A percentile compares a stretch with the other conserved stretches of the same genome.
These are phyloP conservation scores for Carallia brachiata DNA, from an alignment of 345 rosid species.

Conservation along the genomic window DNA sequence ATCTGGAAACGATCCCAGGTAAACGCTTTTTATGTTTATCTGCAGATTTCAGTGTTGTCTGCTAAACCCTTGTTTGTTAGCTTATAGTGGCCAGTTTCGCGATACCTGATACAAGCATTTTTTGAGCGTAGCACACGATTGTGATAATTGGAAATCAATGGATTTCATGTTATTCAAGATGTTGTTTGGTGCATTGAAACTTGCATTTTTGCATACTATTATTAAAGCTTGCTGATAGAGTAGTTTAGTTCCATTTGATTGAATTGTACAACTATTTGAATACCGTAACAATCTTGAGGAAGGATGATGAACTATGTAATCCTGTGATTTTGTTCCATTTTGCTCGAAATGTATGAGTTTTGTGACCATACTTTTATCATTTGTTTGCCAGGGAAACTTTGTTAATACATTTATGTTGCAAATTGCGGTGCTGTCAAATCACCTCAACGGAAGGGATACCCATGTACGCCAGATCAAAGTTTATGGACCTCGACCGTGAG, in stretches of 20 bases:
- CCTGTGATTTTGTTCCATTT: too few species aligned
- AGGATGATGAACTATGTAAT: too few species aligned
- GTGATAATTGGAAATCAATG: too few species aligned
- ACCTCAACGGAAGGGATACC: conserved; percentile 84
- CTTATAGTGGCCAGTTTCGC: background rate
- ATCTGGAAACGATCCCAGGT: conserved; percentile 89
- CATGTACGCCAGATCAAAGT: conserved; percentile 92
- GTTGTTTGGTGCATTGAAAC: too few species aligned
- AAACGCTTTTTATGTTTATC: background rate
- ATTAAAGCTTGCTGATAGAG: too few species aligned
- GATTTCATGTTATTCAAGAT: too few species aligned
- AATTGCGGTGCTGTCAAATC: conserved; percentile 77
- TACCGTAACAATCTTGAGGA: too few species aligned
- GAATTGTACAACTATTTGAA: too few species aligned
- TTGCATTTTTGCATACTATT: too few species aligned
- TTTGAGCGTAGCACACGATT: too few species aligned
- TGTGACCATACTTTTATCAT: background rate
- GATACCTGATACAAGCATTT: too few species aligned
- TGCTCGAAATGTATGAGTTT: background rate
- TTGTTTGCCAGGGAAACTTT: conserved; percentile 66
- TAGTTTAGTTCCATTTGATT: too few species aligned
- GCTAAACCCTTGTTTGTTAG: background rate
- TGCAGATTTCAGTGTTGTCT: background rate
- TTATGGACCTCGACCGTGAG: conserved; percentile 75
- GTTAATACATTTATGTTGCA: conserved; percentile 89